Evolutionary conservation across 805 yeast species (phyloP).

Genomic region (Brettanomyces anomalus): DNA sequence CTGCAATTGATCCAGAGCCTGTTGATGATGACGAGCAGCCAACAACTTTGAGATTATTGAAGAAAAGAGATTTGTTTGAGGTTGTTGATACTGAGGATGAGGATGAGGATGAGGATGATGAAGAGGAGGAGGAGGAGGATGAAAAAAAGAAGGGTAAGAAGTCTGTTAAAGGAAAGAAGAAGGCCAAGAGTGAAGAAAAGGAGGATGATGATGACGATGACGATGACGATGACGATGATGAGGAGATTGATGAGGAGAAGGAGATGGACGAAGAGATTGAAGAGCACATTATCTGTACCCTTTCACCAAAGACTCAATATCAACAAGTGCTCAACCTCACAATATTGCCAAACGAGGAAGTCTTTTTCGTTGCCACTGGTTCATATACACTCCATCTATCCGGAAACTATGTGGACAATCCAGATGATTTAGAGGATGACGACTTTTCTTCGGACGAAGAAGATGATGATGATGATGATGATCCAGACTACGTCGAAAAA

Average conservation of each 20-base stretch:
- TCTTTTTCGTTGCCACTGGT: constrained; percentile 90
- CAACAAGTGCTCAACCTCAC: constrained; percentile 91
- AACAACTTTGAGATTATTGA: constrained; percentile 81
- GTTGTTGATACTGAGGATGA: constrained; percentile 37
- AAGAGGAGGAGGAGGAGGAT: constrained; percentile 32
- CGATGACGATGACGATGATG: constrained; percentile 45
- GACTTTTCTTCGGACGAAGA: constrained; percentile 41
- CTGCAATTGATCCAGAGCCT: constrained; percentile 88
- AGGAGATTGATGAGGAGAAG: constrained; percentile 47
- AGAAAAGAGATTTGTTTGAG: constrained; percentile 42
- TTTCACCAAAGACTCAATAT: constrained; percentile 73
- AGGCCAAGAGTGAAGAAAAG: constrained; percentile 17
- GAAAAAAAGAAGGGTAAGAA: constrained; percentile 24
- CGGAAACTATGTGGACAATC: constrained; percentile 96
- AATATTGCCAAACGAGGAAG: constrained; percentile 89
- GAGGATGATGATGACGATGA: constrained; percentile 36
- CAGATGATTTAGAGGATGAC: constrained; percentile 64
- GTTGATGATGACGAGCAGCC: constrained; percentile 76
- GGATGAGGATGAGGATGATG: constrained; percentile 40
- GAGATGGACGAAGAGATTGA: constrained; percentile 70
- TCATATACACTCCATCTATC: constrained; percentile 86
- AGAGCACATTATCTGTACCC: constrained; percentile 80
- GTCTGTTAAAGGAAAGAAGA: constrained; percentile 12
- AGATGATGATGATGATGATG: constrained; percentile 40
- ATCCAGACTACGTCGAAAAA: constrained; percentile 66